These are phyloP conservation scores for Colletotrichum graminicola DNA, from an alignment of 2,329 filamentous ascomycete genomes.

Conservation along the genomic window DNA sequence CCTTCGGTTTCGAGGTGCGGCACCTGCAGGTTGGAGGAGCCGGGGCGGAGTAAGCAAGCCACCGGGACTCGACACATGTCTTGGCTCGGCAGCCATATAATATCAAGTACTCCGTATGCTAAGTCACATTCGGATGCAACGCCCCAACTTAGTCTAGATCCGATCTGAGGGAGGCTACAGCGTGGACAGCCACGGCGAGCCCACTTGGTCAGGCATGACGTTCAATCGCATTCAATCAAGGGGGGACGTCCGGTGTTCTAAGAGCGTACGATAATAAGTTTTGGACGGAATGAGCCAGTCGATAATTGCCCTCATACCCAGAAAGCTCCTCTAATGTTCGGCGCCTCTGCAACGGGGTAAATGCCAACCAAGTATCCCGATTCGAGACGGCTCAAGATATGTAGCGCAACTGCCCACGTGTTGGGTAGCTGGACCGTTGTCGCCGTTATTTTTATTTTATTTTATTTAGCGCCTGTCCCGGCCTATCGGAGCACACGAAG, in stretches of 20 bases:
- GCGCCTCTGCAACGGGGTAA: neutral
- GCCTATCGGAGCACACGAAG: slow-evolving; percentile 4
- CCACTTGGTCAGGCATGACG: slow-evolving; percentile 28
- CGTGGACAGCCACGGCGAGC: slow-evolving; percentile 7
- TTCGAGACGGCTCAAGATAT: neutral
- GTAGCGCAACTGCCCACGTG: neutral
- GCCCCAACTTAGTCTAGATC: slow-evolving; percentile 14
- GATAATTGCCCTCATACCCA: neutral
- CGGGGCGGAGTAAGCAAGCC: neutral
- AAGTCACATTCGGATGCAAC: slow-evolving; percentile 33
- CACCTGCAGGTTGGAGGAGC: neutral
- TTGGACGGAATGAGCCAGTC: neutral
- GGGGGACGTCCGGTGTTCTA: neutral
- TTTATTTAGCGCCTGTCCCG: neutral
- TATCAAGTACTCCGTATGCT: neutral
- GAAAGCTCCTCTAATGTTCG: neutral
- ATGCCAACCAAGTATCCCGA: neutral
- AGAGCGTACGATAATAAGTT: neutral
- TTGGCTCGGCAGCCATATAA: neutral
- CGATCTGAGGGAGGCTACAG: slow-evolving; percentile 29
- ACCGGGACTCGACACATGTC: neutral
- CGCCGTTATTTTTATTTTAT: neutral
- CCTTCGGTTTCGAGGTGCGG: neutral
- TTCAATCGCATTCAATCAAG: neutral
- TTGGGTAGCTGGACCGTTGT: slow-evolving; percentile 4